Conservation (phyloP, 495 filamentous ascomycete genomes). For the Aspergillus affinis region DNA sequence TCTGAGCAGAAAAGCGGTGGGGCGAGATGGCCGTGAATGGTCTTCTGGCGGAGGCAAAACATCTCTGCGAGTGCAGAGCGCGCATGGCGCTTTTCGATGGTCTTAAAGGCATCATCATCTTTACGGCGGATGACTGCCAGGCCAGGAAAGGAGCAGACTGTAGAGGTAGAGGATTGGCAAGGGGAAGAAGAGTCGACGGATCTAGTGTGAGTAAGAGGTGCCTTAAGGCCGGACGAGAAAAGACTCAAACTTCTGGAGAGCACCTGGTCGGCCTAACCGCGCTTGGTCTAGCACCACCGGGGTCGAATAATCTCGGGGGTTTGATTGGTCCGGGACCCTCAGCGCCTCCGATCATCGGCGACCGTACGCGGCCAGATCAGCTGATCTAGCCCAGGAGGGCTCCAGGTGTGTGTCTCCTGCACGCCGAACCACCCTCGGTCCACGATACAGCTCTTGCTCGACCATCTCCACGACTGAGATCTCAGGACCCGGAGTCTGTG, state of each 20-base stretch:
- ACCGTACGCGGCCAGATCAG: conserved; percentile 2
- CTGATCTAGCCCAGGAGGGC: neutral
- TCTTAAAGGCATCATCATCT: conserved; percentile 53
- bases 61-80: conserved; percentile 43
- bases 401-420: too few species aligned
- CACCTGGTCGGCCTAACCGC: conserved; percentile 7
- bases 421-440: too few species aligned
- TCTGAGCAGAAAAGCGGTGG: conserved; percentile 46
- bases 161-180: conserved; percentile 25
- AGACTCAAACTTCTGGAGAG: conserved; percentile 21
- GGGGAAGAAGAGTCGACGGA: conserved; percentile 29
- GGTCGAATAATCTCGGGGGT: conserved; percentile 27
- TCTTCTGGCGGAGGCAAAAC: conserved; percentile 38
- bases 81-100: conserved; percentile 49
- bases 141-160: conserved; percentile 22
- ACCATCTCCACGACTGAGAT: neutral
- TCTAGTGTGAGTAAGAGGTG: conserved; percentile 16
- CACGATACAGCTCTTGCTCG: too few species aligned
- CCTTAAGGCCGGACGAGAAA: conserved; percentile 20
- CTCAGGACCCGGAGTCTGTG: neutral
- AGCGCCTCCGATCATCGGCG: conserved; percentile 38
- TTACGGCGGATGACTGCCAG: conserved; percentile 37
- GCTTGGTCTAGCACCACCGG: conserved; percentile 19
- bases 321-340: conserved; percentile 29
- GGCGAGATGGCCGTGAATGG: conserved; percentile 45